These are phyloP conservation scores for Mycena crocata DNA, from an alignment of 768 basidiomycete genomes.

Conservation along the genomic window DNA sequence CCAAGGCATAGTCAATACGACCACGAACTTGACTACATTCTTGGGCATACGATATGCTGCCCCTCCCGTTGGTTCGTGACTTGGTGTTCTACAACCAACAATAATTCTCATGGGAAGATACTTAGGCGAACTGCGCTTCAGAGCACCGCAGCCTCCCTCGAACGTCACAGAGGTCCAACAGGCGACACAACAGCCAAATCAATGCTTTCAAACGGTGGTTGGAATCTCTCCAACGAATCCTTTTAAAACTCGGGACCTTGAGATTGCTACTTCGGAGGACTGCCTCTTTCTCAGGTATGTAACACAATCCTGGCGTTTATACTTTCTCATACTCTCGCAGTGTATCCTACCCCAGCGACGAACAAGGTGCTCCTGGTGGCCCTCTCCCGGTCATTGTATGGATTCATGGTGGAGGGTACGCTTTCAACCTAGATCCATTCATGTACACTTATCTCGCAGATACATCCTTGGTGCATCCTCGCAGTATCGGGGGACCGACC, in stretches of 20 bases:
- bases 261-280: constrained; percentile 26
- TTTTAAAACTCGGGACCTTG: not conserved
- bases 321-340: not conserved
- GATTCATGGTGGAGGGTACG: constrained; percentile 37
- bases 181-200: not conserved
- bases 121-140: not conserved
- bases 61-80: constrained; percentile 33
- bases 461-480: constrained; percentile 7
- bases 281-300: constrained; percentile 40
- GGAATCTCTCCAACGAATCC: not conserved
- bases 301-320: not conserved
- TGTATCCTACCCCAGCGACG: constrained; percentile 37
- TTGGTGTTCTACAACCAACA: not conserved
- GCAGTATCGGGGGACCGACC: constrained; percentile 17
- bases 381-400: constrained; percentile 34
- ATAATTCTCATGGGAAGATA: not conserved
- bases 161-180: not conserved
- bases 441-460: not conserved
- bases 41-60: constrained; percentile 46
- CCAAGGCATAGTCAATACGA: constrained; percentile 34
- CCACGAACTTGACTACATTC: constrained; percentile 36
- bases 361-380: constrained; percentile 18
- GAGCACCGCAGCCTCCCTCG: not conserved
- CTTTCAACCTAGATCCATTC: not conserved
- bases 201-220: not conserved